Base-by-base conservation (phyloP, 2,329 filamentous ascomycete species). In the Graphium sp. region DNA sequence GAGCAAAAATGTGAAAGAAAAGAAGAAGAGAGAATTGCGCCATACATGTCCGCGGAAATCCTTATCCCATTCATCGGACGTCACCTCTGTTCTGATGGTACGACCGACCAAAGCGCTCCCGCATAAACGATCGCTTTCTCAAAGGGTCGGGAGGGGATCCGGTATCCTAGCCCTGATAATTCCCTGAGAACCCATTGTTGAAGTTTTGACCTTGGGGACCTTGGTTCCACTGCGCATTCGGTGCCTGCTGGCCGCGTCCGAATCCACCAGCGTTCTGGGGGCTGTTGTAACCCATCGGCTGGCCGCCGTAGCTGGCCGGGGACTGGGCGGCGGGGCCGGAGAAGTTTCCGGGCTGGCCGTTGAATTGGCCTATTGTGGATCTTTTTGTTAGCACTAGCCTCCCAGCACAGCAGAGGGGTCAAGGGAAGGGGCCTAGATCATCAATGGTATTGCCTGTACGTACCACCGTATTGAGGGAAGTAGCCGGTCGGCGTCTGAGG, bases 381-480 rank as follows among this genome's bases (percentile, higher is more conserved):
- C 24, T 24, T 34, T 26, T 26, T 34, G 40, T 30, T 35, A 53
- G 44, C 39, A 37, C 20, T 39, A 43, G n/a, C n/a, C n/a, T n/a
- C n/a, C n/a, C n/a, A n/a, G n/a, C n/a, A n/a, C n/a, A n/a, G 58
- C 60, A 17, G 13, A 15, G 6, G 6, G 5, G 7, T 6, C 17
- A 7, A 18, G 26, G 21, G 19, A 14, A n/a, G 11, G 4, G 5
- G 11, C n/a, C n/a, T n/a, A n/a, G n/a, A n/a, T n/a, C n/a, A n/a
- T n/a, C n/a, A n/a, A n/a, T n/a, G n/a, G n/a, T 30, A 18, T 16
- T 25, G 23, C 12, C 23, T 15, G 11, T 31, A 61, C 63, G 54
- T 69, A 67, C 81, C 81, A 48, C 79, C 77, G 49, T 95, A 95
- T 56, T 95, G 89, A 40, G 87, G 84, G 53, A 94, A 95, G 61